A percentile compares a stretch with the other conserved stretches of the same genome.
Evolutionary conservation across 129 eudicot genomes (phyloP).

Genomic region (Pulicaria dysenterica): DNA sequence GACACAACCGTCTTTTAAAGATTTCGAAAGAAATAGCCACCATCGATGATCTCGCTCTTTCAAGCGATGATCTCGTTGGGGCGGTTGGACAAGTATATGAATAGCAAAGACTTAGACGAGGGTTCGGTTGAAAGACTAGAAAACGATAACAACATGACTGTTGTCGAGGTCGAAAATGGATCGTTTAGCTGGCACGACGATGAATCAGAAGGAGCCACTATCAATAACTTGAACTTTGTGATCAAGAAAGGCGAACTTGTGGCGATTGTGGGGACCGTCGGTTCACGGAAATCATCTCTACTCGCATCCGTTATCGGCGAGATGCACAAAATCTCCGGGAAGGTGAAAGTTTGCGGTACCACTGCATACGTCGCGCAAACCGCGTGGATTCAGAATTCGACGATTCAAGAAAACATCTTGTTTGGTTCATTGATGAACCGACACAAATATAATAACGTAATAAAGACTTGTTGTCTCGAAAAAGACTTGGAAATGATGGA

Average conservation of each 20-base stretch:
- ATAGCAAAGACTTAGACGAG: conserved; percentile 70
- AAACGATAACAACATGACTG: conserved; percentile 35
- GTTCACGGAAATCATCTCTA: conserved; percentile 70
- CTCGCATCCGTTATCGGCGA: conserved; percentile 63
- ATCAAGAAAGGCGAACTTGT: conserved; percentile 63
- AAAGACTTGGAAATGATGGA: conserved; percentile 71
- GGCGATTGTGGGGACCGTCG: conserved; percentile 70
- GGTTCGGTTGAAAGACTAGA: conserved; percentile 59
- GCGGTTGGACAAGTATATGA: conserved; percentile 73
- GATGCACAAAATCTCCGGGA: conserved; percentile 53
- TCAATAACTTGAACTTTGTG: conserved; percentile 44
- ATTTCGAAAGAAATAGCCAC: no score
- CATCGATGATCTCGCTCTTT: conserved; percentile 52
- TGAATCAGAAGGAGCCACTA: conserved; percentile 44
- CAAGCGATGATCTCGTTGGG: conserved; percentile 63
- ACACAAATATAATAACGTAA: conserved; percentile 44
- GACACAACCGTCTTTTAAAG: no score
- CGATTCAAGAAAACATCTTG: conserved; percentile 64
- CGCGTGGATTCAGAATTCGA: conserved; percentile 69
- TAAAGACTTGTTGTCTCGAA: conserved; percentile 54
- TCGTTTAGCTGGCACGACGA: conserved; percentile 90
- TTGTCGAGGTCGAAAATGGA: conserved; percentile 65
- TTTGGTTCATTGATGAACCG: conserved; percentile 57
- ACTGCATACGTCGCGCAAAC: conserved; percentile 76
- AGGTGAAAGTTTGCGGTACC: conserved; percentile 48